Conservation (phyloP, 306 rosid genomes). For the Corylus avellana region DNA sequence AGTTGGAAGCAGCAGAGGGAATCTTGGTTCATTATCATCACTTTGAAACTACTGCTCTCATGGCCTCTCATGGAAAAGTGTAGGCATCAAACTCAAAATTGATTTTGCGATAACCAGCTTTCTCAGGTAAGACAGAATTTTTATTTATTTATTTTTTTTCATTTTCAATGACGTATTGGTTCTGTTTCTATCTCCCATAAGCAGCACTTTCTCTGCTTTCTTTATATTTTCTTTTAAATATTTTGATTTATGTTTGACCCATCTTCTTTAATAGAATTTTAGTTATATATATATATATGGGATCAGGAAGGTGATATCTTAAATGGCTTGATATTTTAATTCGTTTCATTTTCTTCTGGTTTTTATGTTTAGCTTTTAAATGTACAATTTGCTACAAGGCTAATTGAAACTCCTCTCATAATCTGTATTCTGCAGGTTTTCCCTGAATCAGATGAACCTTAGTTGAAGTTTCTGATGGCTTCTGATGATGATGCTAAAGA, state of each 20-base stretch:
- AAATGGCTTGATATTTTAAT: not conserved
- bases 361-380: slow-evolving; percentile 24
- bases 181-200: not conserved
- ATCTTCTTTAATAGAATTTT: not conserved
- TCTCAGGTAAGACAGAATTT: slow-evolving; percentile 21
- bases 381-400: slow-evolving; percentile 16
- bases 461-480: slow-evolving; percentile 45
- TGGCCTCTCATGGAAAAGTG: not conserved
- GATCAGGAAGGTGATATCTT: not conserved
- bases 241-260: not conserved
- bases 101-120: slow-evolving; percentile 14
- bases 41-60: not conserved
- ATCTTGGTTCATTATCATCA: not conserved
- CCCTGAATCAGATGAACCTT: slow-evolving; percentile 16
- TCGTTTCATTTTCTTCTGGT: not conserved
- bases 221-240: not conserved
- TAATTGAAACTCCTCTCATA: not conserved
- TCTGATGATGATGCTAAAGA: slow-evolving; percentile 48
- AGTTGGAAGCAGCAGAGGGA: slow-evolving; percentile 39
- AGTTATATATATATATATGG: not conserved
- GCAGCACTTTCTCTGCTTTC: not conserved
- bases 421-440: slow-evolving; percentile 25
- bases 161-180: not conserved
- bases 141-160: not conserved
- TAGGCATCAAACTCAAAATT: slow-evolving; percentile 9